Evolutionary conservation across 768 basidiomycete genomes (phyloP), one percentile per base, ranked within the genome.

Genomic region (Phlegmacium glaucopus): DNA sequence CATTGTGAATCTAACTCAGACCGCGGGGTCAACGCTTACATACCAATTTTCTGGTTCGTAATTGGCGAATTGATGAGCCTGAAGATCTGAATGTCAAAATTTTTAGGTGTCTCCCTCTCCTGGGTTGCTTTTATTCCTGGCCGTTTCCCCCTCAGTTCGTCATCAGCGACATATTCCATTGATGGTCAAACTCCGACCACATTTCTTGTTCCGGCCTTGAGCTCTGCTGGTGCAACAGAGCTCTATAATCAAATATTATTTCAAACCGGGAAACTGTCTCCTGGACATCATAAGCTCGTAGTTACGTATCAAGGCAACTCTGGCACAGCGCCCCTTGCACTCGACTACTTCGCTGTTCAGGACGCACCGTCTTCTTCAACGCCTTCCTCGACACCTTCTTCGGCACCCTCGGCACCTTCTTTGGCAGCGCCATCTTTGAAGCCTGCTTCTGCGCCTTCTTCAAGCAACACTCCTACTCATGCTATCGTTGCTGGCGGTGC

Each of bases 41-140:
- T 56, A 64, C 25, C 49, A 55, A 32, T 65, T 67, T 43, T 51
- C 47, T 36, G 66, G 66, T 64, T 27, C 25, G 55, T 42, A 7
- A 35, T 1, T n/a, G 12, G 11, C 9, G 6, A 8, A 13, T 37
- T 45, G 7, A 28, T 26, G 15, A 2, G 32, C 6, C 6, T 34
- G 3, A n/a, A n/a, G 3, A 4, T 8, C 32, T 3, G 32, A 34
- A n/a, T 34, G n/a, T n/a, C 10, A 34, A 34, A 2, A 34, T 6
- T n/a, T 15, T 11, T 17, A 68, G 67, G 67, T 15, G 58, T 57
- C 12, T 55, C 58, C 9, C 47, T 64, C 3, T 59, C 42, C 4
- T 61, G 64, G 55, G 46, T 52, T 12, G 63, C 61, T 22, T 61
- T 53, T 16, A 52, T 63, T 18, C 61, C 63, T 11, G 41, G 38